Evolutionary conservation across 345 rosid species (phyloP), one percentile per base, ranked within the genome.

Genomic region (Corchorus capsularis): DNA sequence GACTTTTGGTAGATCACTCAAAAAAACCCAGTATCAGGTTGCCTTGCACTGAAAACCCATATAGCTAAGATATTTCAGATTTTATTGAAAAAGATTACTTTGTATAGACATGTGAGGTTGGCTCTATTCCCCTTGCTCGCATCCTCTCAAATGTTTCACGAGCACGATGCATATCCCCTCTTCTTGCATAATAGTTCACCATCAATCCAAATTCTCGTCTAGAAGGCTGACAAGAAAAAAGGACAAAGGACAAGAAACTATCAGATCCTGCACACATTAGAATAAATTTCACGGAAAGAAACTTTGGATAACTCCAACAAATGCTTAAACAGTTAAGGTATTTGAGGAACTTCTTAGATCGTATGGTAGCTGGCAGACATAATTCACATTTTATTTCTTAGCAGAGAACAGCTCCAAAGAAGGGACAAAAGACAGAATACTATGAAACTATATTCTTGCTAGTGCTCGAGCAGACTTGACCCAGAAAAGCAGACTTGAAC

Each of bases 151-250:
- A 96, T 77, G 96, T 89, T 67, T 85, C 94, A 55, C 99, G 94
- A 2, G 99, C 99, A 15, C 93, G 93, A 79, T 96, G 96, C 92
- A 93, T 82, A 75, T 96, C 99, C 32, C 99, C 99, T 82, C 98
- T 87, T 83, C 94, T 85, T 57, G 93, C 99, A 89, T 96, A 96
- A 82, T 78, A 96, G 70, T 91, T 91, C 78, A 93, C 94, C 99
- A 96, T 90, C 82, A 93, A 87, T 63, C 98, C 92, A 82, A 87
- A 96, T 84, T 93, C 99, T 81, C 89, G 91, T 85, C 99, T 93
- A 60, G 99, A 89, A 73, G 99, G 99, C 99, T 96, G 76, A 80
- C 62, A 47, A 81, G 45, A 72, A 73, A 69, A 41, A 71, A 27
- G 27, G 54, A 49, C 27, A 34, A 74, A 71, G 32, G 52, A 57